Percentiles rank a stretch among this genome's conserved stretches.
These are phyloP conservation scores for Leccinum imitatum DNA, from an alignment of 768 basidiomycete species.

Conservation along the genomic window DNA sequence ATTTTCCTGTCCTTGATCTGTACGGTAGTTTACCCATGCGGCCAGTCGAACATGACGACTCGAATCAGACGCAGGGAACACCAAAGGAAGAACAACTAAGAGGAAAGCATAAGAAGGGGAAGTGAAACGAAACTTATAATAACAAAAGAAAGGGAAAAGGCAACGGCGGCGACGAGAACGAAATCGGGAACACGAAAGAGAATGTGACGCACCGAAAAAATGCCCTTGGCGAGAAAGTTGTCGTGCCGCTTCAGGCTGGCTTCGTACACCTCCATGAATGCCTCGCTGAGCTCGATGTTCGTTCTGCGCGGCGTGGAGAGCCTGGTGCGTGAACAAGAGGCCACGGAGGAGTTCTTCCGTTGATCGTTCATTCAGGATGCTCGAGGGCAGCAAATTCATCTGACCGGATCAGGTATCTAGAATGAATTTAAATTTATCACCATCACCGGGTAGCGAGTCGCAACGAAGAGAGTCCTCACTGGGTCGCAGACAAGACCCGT, in stretches of 20 bases:
- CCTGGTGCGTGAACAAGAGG: constrained; percentile 83
- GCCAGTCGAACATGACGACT: background rate
- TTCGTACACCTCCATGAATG: constrained; percentile 83
- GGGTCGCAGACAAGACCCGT: too few relatives aligned
- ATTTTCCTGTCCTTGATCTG: too few relatives aligned
- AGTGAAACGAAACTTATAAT: too few relatives aligned
- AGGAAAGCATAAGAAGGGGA: too few relatives aligned
- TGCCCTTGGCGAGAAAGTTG: constrained; percentile 25
- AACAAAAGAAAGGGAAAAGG: too few relatives aligned
- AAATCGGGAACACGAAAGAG: constrained; percentile 20
- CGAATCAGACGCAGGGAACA: background rate
- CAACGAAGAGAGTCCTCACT: too few relatives aligned
- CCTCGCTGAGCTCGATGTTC: constrained; percentile 50
- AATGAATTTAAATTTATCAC: too few relatives aligned
- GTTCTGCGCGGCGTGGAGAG: constrained; percentile 70
- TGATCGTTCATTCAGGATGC: constrained; percentile 78
- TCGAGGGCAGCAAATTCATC: constrained; percentile 75
- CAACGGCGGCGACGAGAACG: too few relatives aligned
- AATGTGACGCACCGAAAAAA: constrained; percentile 51
- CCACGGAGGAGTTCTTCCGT: constrained; percentile 91
- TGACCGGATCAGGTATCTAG: constrained; percentile 72
- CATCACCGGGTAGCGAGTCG: too few relatives aligned
- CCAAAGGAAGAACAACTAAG: background rate
- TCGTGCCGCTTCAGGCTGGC: constrained; percentile 83
- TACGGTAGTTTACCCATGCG: background rate